phyloP scores from a whole-genome alignment of 2,329 filamentous ascomycete genomes.

The Phyllosticta citribraziliensis region DNA sequence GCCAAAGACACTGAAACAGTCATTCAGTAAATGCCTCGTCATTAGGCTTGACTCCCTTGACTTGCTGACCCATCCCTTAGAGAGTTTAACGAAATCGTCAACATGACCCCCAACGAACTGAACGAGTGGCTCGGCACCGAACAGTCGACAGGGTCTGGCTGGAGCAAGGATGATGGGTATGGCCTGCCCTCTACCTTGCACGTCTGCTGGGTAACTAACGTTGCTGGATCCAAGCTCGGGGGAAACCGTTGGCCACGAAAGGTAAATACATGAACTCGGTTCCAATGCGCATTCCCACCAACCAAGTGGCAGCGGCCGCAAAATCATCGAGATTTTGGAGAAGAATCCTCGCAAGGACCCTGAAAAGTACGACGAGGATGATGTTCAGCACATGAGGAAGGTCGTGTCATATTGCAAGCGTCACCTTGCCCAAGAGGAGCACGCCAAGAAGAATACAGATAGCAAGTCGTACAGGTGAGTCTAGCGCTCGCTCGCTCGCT shows the following conservation, averaged over 20 bases:
- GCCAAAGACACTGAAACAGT: slow-evolving; percentile 44
- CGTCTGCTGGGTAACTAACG: not conserved
- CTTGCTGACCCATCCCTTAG: slow-evolving; percentile 18
- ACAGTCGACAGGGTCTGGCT: slow-evolving; percentile 50
- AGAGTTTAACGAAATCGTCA: slow-evolving; percentile 58
- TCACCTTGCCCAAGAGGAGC: slow-evolving; percentile 55
- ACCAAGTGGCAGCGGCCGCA: slow-evolving; percentile 41
- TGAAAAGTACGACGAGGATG: slow-evolving; percentile 46
- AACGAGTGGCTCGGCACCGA: slow-evolving; percentile 51
- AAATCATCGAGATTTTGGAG: slow-evolving; percentile 53
- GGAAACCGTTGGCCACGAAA: slow-evolving; percentile 55
- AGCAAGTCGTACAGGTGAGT: slow-evolving; percentile 48
- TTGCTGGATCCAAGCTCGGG: slow-evolving; percentile 29
- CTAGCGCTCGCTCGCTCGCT: not conserved
- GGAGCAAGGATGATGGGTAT: slow-evolving; percentile 41
- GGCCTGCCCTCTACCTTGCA: not conserved
- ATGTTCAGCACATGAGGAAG: slow-evolving; percentile 51
- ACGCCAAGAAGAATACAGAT: slow-evolving; percentile 46
- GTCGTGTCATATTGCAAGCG: slow-evolving; percentile 58
- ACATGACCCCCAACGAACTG: slow-evolving; percentile 53
- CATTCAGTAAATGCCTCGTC: slow-evolving; percentile 31
- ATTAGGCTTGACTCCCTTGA: not conserved
- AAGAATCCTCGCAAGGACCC: slow-evolving; percentile 50
- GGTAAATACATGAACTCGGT: slow-evolving; percentile 21
- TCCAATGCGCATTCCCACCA: not conserved